Conservation (phyloP, 2,329 filamentous ascomycete species). For the Xylaria sp. region DNA sequence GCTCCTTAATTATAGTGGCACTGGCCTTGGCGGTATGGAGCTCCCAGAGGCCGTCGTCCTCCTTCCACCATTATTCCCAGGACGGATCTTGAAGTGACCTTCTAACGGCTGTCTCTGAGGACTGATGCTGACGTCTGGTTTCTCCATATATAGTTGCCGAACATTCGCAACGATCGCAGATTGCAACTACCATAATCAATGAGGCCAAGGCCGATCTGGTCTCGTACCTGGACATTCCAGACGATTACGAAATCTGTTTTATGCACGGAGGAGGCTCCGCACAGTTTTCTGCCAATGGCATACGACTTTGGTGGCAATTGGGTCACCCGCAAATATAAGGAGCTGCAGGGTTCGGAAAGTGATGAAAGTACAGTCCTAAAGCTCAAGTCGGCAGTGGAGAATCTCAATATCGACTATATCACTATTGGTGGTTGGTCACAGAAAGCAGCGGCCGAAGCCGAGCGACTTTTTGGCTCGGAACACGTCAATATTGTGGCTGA, state of each 20-base stretch:
- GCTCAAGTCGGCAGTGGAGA: slow-evolving; percentile 56
- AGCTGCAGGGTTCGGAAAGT: slow-evolving; percentile 69
- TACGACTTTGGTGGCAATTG: slow-evolving; percentile 88
- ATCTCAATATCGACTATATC: slow-evolving; percentile 86
- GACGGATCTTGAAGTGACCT: slow-evolving; percentile 8
- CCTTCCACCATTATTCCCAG: slow-evolving; percentile 13
- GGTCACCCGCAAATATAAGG: slow-evolving; percentile 79
- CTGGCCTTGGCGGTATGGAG: slow-evolving; percentile 73
- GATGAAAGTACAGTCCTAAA: slow-evolving; percentile 66
- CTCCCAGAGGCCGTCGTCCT: slow-evolving; percentile 13
- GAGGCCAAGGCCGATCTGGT: slow-evolving; percentile 79
- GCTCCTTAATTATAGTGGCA: slow-evolving; percentile 82
- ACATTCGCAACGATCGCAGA: slow-evolving; percentile 85
- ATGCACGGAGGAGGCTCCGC: slow-evolving; percentile 73
- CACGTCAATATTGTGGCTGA: slow-evolving; percentile 84
- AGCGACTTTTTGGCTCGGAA: slow-evolving; percentile 78
- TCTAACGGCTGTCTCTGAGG: background rate
- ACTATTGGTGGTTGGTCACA: slow-evolving; percentile 91
- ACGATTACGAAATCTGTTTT: slow-evolving; percentile 86
- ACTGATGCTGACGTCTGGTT: slow-evolving; percentile 11
- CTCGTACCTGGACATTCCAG: slow-evolving; percentile 81
- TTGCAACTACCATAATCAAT: slow-evolving; percentile 81
- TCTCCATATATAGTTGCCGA: slow-evolving; percentile 69
- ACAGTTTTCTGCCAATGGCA: slow-evolving; percentile 78
- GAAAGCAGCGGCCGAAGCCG: slow-evolving; percentile 87